phyloP scores from a whole-genome alignment of 1,284 basidiomycete species.

The Anthracocystis setariae region DNA sequence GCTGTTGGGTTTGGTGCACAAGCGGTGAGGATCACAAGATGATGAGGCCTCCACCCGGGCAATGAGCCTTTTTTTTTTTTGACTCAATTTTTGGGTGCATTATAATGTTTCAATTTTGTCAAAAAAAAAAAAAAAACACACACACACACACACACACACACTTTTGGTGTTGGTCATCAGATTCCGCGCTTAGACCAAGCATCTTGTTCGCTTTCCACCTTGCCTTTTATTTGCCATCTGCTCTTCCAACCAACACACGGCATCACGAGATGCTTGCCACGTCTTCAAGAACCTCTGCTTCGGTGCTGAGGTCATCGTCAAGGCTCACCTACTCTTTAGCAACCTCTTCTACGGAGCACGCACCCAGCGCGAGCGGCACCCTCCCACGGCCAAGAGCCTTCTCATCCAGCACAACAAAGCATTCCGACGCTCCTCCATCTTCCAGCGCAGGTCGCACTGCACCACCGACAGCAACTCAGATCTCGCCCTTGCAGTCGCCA shows the following conservation, averaged over 20 bases:
- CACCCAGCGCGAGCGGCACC: neutral
- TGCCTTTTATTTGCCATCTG: too few species aligned
- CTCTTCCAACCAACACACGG: neutral
- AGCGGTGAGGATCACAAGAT: neutral
- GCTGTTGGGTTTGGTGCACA: too few species aligned
- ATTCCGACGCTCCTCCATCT: neutral
- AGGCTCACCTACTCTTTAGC: neutral
- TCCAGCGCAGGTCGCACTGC: conserved; percentile 16
- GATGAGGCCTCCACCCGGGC: conserved; percentile 1
- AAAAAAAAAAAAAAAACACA: too few species aligned
- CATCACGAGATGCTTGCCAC: conserved; percentile 13
- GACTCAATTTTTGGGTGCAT: neutral
- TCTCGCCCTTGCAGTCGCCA: conserved; percentile 44
- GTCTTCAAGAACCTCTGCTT: conserved; percentile 6
- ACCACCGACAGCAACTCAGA: conserved; percentile 32
- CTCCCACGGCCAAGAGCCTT: neutral
- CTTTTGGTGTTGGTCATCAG: conserved; percentile 26
- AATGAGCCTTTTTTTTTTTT: conserved; percentile 4
- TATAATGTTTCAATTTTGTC: too few species aligned
- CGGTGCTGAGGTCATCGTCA: conserved; percentile 1
- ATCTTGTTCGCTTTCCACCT: neutral
- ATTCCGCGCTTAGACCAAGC: conserved; percentile 11
- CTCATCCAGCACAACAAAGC: neutral
- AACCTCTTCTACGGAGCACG: neutral
- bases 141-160: too few species aligned